Conservation (phyloP, 495 filamentous ascomycete species). For the Neurospora pannonica region DNA sequence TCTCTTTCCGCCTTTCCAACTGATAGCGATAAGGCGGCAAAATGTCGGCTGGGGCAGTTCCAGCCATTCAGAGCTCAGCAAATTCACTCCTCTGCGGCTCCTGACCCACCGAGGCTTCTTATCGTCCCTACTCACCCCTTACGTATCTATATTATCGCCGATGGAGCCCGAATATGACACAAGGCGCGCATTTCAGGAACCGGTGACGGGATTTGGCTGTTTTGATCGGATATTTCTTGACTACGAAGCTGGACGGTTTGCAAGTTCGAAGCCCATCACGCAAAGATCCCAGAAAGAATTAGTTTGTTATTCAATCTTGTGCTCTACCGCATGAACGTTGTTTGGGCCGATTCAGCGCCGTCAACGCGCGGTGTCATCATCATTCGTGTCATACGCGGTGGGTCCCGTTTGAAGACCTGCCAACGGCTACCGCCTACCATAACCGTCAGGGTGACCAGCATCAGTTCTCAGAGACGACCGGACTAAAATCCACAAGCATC, state of each 20-base stretch:
- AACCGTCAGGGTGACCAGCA: neutral
- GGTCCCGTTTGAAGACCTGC: neutral
- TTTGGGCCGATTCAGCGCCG: neutral
- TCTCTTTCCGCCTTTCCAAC: slow-evolving; percentile 15
- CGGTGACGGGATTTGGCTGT: neutral
- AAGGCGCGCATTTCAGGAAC: neutral
- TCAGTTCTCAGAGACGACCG: neutral
- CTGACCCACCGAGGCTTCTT: neutral
- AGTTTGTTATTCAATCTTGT: neutral
- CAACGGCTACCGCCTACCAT: neutral
- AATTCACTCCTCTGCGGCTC: neutral
- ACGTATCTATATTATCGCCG: neutral
- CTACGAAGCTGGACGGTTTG: neutral
- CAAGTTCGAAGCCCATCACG: neutral
- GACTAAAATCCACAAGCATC: neutral
- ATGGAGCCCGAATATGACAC: neutral
- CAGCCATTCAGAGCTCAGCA: neutral
- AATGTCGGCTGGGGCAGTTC: slow-evolving; percentile 12
- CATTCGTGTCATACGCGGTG: neutral
- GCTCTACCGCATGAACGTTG: neutral
- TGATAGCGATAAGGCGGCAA: slow-evolving; percentile 26
- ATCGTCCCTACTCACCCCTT: neutral
- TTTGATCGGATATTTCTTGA: neutral
- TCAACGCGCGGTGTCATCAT: neutral
- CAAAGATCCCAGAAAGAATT: neutral